Evolutionary conservation across 2,329 filamentous ascomycete species (phyloP).

Genomic region (Colletotrichum gigasporum): DNA sequence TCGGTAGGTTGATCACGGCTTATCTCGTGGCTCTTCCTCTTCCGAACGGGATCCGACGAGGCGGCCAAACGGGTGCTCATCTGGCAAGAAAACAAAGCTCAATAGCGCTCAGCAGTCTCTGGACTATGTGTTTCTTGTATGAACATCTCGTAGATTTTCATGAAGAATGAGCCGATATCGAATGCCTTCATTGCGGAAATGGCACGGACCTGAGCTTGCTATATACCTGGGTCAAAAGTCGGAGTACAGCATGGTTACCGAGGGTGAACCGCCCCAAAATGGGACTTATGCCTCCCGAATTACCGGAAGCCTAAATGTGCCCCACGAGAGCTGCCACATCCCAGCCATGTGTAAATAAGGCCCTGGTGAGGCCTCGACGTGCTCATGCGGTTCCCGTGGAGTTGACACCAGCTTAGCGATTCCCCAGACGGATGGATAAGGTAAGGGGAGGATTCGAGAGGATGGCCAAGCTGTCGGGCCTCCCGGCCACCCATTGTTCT

Average conservation of each 20-base stretch:
- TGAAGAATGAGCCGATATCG: background rate
- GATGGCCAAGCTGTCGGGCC: background rate
- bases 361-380: background rate
- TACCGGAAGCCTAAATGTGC: background rate
- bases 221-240: background rate
- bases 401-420: background rate
- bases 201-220: background rate
- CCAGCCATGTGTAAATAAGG: background rate
- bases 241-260: background rate
- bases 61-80: background rate
- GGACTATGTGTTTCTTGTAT: too few relatives aligned
- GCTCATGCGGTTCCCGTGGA: background rate
- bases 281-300: background rate
- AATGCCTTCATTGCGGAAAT: background rate
- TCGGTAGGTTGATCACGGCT: background rate
- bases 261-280: background rate
- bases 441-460: background rate
- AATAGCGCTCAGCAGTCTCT: too few relatives aligned
- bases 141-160: too few relatives aligned
- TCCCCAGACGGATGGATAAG: background rate
- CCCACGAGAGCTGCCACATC: background rate
- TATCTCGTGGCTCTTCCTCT: background rate
- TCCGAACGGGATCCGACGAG: background rate
- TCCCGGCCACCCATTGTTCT: background rate
- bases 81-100: background rate